These are phyloP conservation scores for Trifolium pratense DNA, from an alignment of 306 rosid species.

Conservation along the genomic window DNA sequence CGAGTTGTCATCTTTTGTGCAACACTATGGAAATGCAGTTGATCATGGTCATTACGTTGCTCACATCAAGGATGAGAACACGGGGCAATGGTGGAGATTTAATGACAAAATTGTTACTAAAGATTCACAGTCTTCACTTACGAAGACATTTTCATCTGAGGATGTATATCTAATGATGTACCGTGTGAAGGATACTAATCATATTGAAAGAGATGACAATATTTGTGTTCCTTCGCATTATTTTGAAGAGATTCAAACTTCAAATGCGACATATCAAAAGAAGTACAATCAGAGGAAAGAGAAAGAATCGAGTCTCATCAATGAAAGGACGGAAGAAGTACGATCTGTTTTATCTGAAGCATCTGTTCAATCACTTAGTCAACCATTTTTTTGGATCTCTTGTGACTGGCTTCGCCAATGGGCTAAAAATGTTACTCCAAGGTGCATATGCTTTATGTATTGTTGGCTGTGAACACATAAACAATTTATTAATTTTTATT, in stretches of 20 bases:
- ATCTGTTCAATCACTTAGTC: slow-evolving; percentile 68
- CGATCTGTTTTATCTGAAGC: slow-evolving; percentile 83
- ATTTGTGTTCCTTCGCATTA: slow-evolving; percentile 66
- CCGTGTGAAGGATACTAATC: slow-evolving; percentile 59
- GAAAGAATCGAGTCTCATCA: slow-evolving; percentile 62
- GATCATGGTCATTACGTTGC: slow-evolving; percentile 97
- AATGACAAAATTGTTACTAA: slow-evolving; percentile 83
- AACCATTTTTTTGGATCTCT: slow-evolving; percentile 79
- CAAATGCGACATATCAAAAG: slow-evolving; percentile 60
- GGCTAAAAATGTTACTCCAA: slow-evolving; percentile 77
- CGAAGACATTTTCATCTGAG: slow-evolving; percentile 71
- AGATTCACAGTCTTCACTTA: slow-evolving; percentile 51
- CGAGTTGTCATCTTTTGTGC: slow-evolving; percentile 88
- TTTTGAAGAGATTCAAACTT: slow-evolving; percentile 68
- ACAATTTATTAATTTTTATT: slow-evolving; percentile 8
- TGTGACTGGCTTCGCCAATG: slow-evolving; percentile 96
- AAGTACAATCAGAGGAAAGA: slow-evolving; percentile 66
- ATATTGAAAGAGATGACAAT: slow-evolving; percentile 49
- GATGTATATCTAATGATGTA: slow-evolving; percentile 98
- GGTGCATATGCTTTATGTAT: slow-evolving; percentile 41
- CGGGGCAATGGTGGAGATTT: slow-evolving; percentile 98
- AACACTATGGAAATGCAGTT: slow-evolving; percentile 95
- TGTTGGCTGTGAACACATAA: neutral
- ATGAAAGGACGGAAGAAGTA: slow-evolving; percentile 78
- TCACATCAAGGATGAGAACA: slow-evolving; percentile 85